phyloP scores from a whole-genome alignment of 169 alveolate species.

The Cryptosporidium meleagridis region DNA sequence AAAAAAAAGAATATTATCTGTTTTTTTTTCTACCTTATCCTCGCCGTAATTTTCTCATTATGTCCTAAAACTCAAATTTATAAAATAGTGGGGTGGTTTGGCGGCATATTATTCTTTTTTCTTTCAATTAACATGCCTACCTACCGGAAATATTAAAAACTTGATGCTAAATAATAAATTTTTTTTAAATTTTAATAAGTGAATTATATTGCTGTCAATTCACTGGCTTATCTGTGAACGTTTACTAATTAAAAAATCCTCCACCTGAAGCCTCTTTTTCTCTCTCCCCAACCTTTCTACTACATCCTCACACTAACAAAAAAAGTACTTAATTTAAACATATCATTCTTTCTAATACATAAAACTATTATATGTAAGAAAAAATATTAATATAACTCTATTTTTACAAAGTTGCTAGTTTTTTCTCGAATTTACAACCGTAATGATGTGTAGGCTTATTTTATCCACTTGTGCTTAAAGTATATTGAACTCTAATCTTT shows the following conservation, averaged over 20 bases:
- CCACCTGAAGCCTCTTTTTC: background rate
- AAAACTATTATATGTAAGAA: no score
- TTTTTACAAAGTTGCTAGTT: background rate
- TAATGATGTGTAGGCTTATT: background rate
- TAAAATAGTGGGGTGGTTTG: conserved; percentile 67
- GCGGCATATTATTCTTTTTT: conserved; percentile 57
- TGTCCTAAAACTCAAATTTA: conserved; percentile 47
- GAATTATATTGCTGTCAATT: background rate
- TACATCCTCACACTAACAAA: background rate
- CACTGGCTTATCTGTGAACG: background rate
- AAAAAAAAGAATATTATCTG: background rate
- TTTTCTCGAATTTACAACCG: background rate
- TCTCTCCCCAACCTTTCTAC: background rate
- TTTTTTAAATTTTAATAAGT: background rate
- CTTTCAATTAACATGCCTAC: background rate
- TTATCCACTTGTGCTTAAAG: background rate
- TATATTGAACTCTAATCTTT: no score
- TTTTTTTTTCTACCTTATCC: conserved; percentile 3
- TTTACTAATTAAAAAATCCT: no score
- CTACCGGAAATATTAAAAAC: background rate
- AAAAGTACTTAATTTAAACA: no score
- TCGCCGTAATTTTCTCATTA: conserved; percentile 22
- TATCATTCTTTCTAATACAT: no score
- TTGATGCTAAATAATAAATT: background rate
- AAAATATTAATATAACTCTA: no score